Evolutionary conservation across 805 yeast genomes (phyloP).

Genomic region (Candida coleopterorum): DNA sequence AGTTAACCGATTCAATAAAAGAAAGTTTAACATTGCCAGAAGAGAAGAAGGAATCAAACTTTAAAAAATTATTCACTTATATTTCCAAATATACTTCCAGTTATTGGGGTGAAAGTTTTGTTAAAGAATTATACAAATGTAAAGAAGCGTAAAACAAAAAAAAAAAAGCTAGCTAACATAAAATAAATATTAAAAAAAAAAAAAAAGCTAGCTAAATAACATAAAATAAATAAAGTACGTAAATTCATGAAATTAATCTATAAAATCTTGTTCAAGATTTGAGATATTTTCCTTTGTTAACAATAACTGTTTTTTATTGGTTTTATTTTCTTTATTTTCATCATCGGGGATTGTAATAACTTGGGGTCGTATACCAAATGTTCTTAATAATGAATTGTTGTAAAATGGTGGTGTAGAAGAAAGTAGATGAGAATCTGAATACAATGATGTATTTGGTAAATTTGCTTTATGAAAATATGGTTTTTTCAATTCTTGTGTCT

Average conservation of each 20-base stretch:
- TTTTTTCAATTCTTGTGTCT: background rate
- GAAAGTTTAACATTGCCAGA: conserved; percentile 83
- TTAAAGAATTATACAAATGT: conserved; percentile 65
- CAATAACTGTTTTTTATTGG: background rate
- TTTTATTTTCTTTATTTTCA: conserved; percentile 4
- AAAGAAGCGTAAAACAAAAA: too few species aligned
- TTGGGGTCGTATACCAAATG: conserved; percentile 39
- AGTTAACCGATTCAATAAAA: conserved; percentile 75
- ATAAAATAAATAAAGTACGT: background rate
- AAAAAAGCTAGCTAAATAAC: background rate
- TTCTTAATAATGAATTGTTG: conserved; percentile 32
- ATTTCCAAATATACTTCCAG: conserved; percentile 92
- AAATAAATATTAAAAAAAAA: too few species aligned
- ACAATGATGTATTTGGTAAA: conserved; percentile 29
- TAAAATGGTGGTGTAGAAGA: conserved; percentile 26
- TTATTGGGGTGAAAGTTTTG: conserved; percentile 96
- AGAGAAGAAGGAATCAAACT: conserved; percentile 75
- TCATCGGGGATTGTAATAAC: conserved; percentile 26
- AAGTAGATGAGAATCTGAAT: conserved; percentile 29
- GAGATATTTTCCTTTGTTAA: background rate
- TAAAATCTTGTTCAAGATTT: conserved; percentile 1
- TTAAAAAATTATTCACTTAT: conserved; percentile 78
- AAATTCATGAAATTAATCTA: conserved; percentile 2
- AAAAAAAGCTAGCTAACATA: too few species aligned
- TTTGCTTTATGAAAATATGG: conserved; percentile 22